Evolutionary conservation across 2,329 filamentous ascomycete genomes (phyloP).

Genomic region (Penicillium sp.): DNA sequence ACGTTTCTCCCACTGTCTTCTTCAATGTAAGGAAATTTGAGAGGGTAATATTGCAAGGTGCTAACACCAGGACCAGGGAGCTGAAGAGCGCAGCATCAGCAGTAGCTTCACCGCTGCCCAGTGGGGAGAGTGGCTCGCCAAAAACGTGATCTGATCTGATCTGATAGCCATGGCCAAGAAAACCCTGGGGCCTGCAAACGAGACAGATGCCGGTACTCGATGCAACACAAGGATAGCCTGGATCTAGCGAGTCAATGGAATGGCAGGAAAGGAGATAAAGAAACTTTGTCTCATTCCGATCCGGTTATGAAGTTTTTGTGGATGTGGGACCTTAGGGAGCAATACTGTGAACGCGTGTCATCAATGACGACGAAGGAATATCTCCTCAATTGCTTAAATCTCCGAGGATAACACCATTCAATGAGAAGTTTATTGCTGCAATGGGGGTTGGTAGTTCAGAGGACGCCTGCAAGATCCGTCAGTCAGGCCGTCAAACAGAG

Average conservation of each 20-base stretch:
- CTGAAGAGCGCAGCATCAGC: constrained; percentile 76
- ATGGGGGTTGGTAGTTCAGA: constrained; percentile 77
- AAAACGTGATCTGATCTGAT: constrained; percentile 54
- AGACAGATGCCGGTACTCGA: not conserved
- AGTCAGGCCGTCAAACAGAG: constrained; percentile 20
- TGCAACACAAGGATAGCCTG: constrained; percentile 10
- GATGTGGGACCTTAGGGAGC: constrained; percentile 20
- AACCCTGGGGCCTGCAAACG: not conserved
- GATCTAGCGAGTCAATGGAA: constrained; percentile 12
- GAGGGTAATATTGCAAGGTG: constrained; percentile 4
- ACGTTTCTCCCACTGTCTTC: constrained; percentile 87
- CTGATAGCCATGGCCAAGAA: constrained; percentile 33
- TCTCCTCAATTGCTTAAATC: constrained; percentile 7
- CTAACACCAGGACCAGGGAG: constrained; percentile 48
- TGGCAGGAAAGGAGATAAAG: constrained; percentile 11
- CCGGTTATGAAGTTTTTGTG: constrained; percentile 27
- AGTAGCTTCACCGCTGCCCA: constrained; percentile 77
- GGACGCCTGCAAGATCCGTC: constrained; percentile 61
- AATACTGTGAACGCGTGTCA: constrained; percentile 18
- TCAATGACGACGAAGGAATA: constrained; percentile 9
- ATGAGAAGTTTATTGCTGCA: constrained; percentile 34
- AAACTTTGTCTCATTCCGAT: constrained; percentile 30
- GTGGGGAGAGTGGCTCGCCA: constrained; percentile 81
- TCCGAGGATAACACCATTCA: constrained; percentile 15
- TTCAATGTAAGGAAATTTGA: constrained; percentile 62